Evolutionary conservation across 202 grass and related monocot species (phyloP).

Genomic region (Elaeis oleifera): DNA sequence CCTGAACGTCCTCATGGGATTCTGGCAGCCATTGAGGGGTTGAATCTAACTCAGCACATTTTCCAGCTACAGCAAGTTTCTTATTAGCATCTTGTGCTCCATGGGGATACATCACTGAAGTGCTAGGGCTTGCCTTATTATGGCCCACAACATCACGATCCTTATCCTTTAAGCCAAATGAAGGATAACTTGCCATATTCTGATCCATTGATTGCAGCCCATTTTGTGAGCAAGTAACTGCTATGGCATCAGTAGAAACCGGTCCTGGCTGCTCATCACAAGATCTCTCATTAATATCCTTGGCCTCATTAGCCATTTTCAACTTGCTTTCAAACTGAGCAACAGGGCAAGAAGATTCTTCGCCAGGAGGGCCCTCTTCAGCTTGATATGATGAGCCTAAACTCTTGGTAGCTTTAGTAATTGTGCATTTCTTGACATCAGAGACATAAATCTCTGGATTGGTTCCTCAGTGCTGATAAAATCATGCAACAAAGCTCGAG

Average conservation of each 20-base stretch:
- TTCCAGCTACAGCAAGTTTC: not conserved
- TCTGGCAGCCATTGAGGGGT: slow-evolving; percentile 4
- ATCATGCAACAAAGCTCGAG: not conserved
- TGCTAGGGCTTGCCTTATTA: not conserved
- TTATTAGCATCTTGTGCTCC: not conserved
- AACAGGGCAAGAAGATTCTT: slow-evolving; percentile 2
- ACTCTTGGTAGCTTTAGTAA: not conserved
- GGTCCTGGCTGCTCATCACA: slow-evolving; percentile 4
- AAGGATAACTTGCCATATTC: slow-evolving; percentile 3
- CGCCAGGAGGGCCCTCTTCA: not conserved
- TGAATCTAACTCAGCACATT: not conserved
- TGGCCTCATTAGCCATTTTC: not conserved
- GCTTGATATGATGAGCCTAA: slow-evolving; percentile 8
- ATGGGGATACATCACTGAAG: not conserved
- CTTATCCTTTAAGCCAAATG: not conserved
- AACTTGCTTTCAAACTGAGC: not conserved
- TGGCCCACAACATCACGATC: not conserved
- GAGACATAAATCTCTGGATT: not conserved
- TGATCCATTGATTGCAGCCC: slow-evolving; percentile 1
- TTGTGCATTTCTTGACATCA: not conserved
- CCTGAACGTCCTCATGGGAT: slow-evolving; percentile 3
- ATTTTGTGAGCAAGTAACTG: not conserved
- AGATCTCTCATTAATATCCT: not conserved
- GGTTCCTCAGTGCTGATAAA: not conserved
- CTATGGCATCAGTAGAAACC: not conserved